A percentile compares a stretch with the other conserved stretches of the same genome.
Conservation (phyloP, 805 yeast genomes). For the Metschnikowia rubicola region DNA sequence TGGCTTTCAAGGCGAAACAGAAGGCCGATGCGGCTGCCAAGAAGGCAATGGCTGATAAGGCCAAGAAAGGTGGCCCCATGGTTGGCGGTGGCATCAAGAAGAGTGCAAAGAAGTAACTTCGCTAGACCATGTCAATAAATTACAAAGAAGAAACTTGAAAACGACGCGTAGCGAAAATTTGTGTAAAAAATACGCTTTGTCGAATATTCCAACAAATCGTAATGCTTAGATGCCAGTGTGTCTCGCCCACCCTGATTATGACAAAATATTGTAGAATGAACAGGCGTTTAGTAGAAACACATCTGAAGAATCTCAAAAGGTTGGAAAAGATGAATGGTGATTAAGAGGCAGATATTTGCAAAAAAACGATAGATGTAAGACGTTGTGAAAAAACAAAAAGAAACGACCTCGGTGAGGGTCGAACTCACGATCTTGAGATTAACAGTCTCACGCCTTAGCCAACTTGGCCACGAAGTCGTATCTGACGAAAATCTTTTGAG, state of each 20-base stretch:
- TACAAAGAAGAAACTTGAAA: too few relatives aligned
- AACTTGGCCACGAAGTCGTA: conserved; percentile 22
- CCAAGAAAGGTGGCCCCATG: conserved; percentile 86
- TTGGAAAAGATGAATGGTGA: too few relatives aligned
- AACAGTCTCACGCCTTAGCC: conserved; percentile 24
- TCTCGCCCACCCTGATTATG: conserved; percentile 7
- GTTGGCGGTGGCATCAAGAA: conserved; percentile 95
- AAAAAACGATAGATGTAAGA: background rate
- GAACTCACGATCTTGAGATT: conserved; percentile 23
- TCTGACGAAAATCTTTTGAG: background rate
- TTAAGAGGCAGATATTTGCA: too few relatives aligned
- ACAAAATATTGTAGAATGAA: conserved; percentile 18
- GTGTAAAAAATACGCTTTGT: too few relatives aligned
- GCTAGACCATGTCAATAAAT: too few relatives aligned
- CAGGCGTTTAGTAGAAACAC: background rate
- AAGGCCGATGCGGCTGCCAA: conserved; percentile 92
- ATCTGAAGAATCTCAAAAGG: background rate
- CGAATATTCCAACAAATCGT: background rate
- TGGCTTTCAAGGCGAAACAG: conserved; percentile 89
- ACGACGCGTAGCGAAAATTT: too few relatives aligned
- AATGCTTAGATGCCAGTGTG: too few relatives aligned
- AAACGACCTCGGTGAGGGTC: conserved; percentile 21
- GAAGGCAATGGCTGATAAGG: conserved; percentile 84
- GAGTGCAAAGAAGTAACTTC: conserved; percentile 44
- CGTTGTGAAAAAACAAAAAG: conserved; percentile 1